Evolutionary conservation across 331 rosid genomes (phyloP).

Genomic region (Rosa hybrid): DNA sequence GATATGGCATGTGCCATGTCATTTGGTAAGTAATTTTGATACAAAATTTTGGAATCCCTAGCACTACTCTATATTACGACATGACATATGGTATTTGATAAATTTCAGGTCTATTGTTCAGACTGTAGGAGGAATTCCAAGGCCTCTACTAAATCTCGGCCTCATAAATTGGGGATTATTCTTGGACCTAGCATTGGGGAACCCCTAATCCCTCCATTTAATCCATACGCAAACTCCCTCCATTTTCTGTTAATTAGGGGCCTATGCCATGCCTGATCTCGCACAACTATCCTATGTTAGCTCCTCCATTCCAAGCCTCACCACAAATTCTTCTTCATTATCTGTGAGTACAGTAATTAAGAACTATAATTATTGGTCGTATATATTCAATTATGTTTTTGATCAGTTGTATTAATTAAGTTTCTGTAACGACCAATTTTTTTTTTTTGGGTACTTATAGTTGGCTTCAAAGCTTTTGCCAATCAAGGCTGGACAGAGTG

Average conservation of each 20-base stretch:
- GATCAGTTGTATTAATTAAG: too few species aligned
- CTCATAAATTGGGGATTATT: constrained; percentile 5
- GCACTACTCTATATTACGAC: too few species aligned
- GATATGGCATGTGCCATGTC: too few species aligned
- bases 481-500: constrained; percentile 30
- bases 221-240: constrained; percentile 21
- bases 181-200: constrained; percentile 13
- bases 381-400: too few species aligned
- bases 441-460: background rate
- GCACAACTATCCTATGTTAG: constrained; percentile 24
- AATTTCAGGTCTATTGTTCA: background rate
- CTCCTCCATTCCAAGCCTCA: constrained; percentile 21
- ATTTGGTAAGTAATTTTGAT: too few species aligned
- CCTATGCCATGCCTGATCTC: constrained; percentile 25
- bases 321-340: background rate
- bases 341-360: background rate
- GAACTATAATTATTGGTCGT: too few species aligned
- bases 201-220: constrained; percentile 16
- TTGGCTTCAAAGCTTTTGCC: constrained; percentile 25
- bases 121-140: constrained; percentile 16
- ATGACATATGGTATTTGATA: background rate
- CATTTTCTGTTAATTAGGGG: constrained; percentile 24
- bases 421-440: too few species aligned
- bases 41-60: too few species aligned
- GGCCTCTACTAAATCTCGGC: constrained; percentile 26